Percentiles rank a stretch among this genome's conserved stretches.
Conservation (phyloP, 495 filamentous ascomycete genomes). For the Penicillium cosmopolitanum region DNA sequence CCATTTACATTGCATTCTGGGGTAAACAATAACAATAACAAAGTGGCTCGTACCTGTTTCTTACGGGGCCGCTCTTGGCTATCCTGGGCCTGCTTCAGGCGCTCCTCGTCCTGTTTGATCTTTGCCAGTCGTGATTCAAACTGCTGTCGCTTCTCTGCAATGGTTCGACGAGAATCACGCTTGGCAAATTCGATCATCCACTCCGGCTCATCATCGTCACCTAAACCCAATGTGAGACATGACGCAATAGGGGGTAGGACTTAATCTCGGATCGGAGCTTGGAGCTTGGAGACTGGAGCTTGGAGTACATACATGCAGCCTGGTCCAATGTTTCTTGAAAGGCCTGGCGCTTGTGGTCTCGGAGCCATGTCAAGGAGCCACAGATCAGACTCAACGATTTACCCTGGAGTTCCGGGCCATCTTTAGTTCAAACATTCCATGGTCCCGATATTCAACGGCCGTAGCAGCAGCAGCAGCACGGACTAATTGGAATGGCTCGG, state of each 20-base stretch:
- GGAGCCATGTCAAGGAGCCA: slow-evolving; percentile 89
- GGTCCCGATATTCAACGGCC: too few species aligned
- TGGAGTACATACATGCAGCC: slow-evolving; percentile 33
- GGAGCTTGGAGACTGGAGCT: background rate
- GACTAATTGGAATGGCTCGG: background rate
- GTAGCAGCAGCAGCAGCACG: background rate
- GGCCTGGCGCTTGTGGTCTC: slow-evolving; percentile 72
- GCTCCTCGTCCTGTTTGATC: slow-evolving; percentile 70
- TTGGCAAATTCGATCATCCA: slow-evolving; percentile 85
- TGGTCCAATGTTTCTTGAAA: slow-evolving; percentile 58
- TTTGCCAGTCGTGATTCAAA: slow-evolving; percentile 70
- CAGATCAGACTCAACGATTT: slow-evolving; percentile 97
- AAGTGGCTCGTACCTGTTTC: slow-evolving; percentile 46
- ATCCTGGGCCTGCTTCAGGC: slow-evolving; percentile 52
- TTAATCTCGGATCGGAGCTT: background rate
- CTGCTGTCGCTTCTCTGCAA: slow-evolving; percentile 67
- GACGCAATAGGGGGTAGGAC: background rate
- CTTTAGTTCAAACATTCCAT: too few species aligned
- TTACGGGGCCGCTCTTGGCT: slow-evolving; percentile 51
- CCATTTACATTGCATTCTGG: background rate
- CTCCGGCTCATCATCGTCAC: slow-evolving; percentile 76
- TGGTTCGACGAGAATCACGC: slow-evolving; percentile 65
- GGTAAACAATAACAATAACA: background rate
- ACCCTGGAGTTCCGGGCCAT: slow-evolving; percentile 54
- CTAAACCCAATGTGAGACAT: slow-evolving; percentile 12